Evolutionary conservation across 371 early-diverging fungal species (phyloP).

Genomic region (Mucor indicus): DNA sequence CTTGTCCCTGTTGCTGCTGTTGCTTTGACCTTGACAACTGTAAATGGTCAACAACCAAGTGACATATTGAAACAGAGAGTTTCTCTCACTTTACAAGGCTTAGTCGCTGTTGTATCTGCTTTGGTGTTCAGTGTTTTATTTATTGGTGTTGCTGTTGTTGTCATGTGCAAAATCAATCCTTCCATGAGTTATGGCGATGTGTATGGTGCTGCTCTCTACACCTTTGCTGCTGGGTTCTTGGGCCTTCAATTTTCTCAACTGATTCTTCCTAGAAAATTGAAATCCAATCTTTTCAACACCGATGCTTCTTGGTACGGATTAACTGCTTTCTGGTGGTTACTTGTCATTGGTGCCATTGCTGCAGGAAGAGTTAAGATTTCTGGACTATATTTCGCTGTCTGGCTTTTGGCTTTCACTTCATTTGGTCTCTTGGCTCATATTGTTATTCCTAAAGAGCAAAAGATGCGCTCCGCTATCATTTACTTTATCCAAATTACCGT

Average conservation of each 20-base stretch:
- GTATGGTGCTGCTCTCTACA: conserved; percentile 31
- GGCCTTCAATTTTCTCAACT: conserved; percentile 38
- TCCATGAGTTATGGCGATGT: conserved; percentile 42
- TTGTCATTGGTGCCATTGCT: conserved; percentile 26
- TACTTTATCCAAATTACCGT: conserved; percentile 36
- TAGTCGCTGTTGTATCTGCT: conserved; percentile 23
- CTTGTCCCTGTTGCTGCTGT: conserved; percentile 28
- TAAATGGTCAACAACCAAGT: neutral
- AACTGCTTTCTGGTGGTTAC: conserved; percentile 50
- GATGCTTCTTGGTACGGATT: conserved; percentile 33
- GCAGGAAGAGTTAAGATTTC: conserved; percentile 32
- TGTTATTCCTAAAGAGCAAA: conserved; percentile 21
- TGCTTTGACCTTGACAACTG: neutral
- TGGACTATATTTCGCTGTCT: conserved; percentile 42
- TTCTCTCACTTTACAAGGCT: conserved; percentile 24
- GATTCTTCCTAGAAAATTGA: conserved; percentile 25
- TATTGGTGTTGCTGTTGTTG: conserved; percentile 7
- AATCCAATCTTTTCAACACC: conserved; percentile 7
- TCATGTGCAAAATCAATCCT: conserved; percentile 28
- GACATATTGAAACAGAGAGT: conserved; percentile 13
- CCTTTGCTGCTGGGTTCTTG: conserved; percentile 31
- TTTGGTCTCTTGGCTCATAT: conserved; percentile 29
- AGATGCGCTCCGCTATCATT: conserved; percentile 29
- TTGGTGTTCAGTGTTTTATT: conserved; percentile 14
- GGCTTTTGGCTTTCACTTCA: conserved; percentile 33